Conservation (phyloP, 2,329 filamentous ascomycete species). For the Fulvia fulva region DNA sequence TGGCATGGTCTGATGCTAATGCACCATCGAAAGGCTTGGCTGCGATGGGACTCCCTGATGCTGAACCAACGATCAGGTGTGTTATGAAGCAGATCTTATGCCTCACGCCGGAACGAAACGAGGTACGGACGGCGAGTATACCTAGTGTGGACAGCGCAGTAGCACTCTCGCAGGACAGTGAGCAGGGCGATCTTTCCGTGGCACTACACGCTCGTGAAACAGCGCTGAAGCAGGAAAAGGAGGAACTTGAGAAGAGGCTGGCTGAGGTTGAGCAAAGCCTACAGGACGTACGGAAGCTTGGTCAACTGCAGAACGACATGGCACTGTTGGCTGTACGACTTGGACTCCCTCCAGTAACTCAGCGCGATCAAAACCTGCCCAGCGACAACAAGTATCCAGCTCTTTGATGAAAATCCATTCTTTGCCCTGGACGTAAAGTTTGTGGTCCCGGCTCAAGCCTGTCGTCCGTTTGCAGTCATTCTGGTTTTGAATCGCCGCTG, state of each 20-base stretch:
- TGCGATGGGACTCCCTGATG: not conserved
- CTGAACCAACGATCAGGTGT: not conserved
- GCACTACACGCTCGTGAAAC: not conserved
- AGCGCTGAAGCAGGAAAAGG: not conserved
- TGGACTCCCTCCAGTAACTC: not conserved
- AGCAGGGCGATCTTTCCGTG: not conserved
- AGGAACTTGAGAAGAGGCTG: not conserved
- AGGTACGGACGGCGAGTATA: not conserved
- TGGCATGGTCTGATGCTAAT: constrained; percentile 45
- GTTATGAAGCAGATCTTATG: constrained; percentile 1
- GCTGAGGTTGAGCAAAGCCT: not conserved
- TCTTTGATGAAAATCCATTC: too few species aligned
- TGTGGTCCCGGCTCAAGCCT: too few species aligned
- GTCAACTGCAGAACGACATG: not conserved
- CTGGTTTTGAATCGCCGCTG: too few species aligned
- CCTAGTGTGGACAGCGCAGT: not conserved
- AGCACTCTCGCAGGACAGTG: not conserved
- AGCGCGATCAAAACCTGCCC: too few species aligned
- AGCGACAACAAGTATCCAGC: too few species aligned
- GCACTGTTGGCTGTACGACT: not conserved
- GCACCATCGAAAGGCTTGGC: not conserved
- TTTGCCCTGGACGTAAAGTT: too few species aligned
- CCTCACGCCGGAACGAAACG: not conserved
- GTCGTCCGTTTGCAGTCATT: too few species aligned
- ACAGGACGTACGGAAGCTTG: not conserved